Base-by-base conservation (phyloP, 1,284 basidiomycete species). In the Peniophora sp. region DNA sequence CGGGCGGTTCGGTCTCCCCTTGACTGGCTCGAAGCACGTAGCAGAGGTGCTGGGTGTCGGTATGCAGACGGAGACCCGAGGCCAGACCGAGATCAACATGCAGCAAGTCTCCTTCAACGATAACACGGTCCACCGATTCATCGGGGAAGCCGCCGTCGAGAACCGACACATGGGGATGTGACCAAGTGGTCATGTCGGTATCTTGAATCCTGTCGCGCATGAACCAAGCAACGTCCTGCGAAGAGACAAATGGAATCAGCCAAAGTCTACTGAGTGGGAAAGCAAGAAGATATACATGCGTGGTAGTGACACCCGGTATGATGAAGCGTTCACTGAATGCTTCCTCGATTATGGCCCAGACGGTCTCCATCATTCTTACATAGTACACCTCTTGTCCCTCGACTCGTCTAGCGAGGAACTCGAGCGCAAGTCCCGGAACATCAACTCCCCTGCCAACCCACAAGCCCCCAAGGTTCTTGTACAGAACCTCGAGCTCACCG, bases 81-180 rank as follows among this genome's bases (percentile, higher is more conserved):
- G 70, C 74, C 54, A 79, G 73, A 0, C 77, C 76, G 57, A 75
- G 77, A 56, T 79, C 77, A 49, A 77, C 74, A 57, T 79, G 77
- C 11, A 80, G 62, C 52, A 78, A 66, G 57, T 79, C 74, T 49
- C 75, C 72, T 57, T 70, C 68, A 17, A 67, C 61, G 51, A 76
- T 72, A 45, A 68, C 58, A 52, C 69, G 63, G 22, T 68, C 60
- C 10, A 70, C 69, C 20, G 72, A 74, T 20, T 65, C 59, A 43
- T 65, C 65, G 39, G 70, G 65, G 16, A 20, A 20, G n/a, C n/a
- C 38, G 8, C 19, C 19, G 16, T n/a, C 8, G 8, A 20, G 38
- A 41, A 78, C 73, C 32, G 72, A 74, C 8, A 79, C 70, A 20
- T 74, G 65, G 2, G 76, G 75, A 50, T 77, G 76, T 56, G 72